phyloP scores from a whole-genome alignment of 768 basidiomycete genomes.

The Multifurca ochricompacta region DNA sequence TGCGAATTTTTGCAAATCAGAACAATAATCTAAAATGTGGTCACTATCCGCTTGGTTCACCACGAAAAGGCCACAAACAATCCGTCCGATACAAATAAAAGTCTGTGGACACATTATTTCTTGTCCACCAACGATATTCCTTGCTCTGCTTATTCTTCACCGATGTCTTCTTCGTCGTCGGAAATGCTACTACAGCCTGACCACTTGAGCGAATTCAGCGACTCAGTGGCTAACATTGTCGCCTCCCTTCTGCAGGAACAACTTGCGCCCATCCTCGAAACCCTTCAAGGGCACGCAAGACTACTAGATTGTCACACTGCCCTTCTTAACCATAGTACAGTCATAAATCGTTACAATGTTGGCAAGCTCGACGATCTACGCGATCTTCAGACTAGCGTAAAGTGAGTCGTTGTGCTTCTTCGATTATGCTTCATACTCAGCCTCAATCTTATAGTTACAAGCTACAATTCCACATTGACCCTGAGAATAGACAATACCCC shows the following conservation, averaged over 20 bases:
- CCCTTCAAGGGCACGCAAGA: slow-evolving; percentile 10
- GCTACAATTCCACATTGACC: not conserved
- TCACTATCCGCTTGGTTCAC: too few species aligned
- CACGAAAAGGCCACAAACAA: not conserved
- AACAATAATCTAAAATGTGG: not conserved
- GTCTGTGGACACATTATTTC: not conserved
- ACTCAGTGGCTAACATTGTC: not conserved
- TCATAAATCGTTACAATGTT: slow-evolving; percentile 14
- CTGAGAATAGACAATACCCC: not conserved
- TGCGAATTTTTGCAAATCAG: not conserved
- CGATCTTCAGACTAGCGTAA: slow-evolving; percentile 8
- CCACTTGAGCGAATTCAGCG: not conserved
- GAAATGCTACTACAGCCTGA: not conserved
- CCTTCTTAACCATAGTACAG: slow-evolving; percentile 7
- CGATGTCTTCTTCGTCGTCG: not conserved
- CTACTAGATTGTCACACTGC: slow-evolving; percentile 7
- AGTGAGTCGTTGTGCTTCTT: not conserved
- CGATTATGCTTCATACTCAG: not conserved
- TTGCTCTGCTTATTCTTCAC: not conserved
- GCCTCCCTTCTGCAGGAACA: slow-evolving; percentile 7
- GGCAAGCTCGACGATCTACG: slow-evolving; percentile 14
- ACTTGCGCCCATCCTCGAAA: slow-evolving; percentile 7
- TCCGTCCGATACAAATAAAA: not conserved
- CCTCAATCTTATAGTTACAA: not conserved
- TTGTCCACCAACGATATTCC: not conserved